Evolutionary conservation across 2,329 filamentous ascomycete genomes (phyloP), one percentile per base, ranked within the genome.

Genomic region (Sporothrix brunneoviolacea): DNA sequence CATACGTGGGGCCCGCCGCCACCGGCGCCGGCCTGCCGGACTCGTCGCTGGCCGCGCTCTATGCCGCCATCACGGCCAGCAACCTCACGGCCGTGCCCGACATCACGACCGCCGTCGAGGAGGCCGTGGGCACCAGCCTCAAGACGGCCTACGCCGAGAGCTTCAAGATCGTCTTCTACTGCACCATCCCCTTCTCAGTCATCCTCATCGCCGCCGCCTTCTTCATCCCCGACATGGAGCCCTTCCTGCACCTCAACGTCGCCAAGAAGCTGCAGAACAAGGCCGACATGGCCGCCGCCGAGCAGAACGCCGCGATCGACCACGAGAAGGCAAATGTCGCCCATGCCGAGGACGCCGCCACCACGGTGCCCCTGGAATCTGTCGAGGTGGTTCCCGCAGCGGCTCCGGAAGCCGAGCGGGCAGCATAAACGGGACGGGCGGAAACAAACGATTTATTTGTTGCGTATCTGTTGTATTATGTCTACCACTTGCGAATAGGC

Each of bases 131-230:
- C 2, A 50, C 54, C 0, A 67, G 68, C 19, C 54, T 68, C 8
- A 65, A 68, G 54, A 60, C 62, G 10, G 70, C 70, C n/a, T 73
- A 75, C 57, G 59, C 64, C 5, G 51, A 64, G n/a, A 67, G 68
- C 3, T 74, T 75, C 59, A 61, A 62, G 49, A 64, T 67, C 4
- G 72, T 77, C 1, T 76, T 70, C 36, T 65, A 64, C 51, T 58
- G 61, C 28, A 66, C 62, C 9, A 67, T 70, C 32, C 67, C 68
- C 5, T 72, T 69, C 61, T 70, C 58, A 40, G 64, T 63, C 15
- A 62, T 68, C 24, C 60, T 67, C n/a, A 57, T 74, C 8, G 54
- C 65, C 19, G 65, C 66, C 8, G 62, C 69, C 8, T 55, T 66
- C 15, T 55, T 73, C 5, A 61, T 65, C 37, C 70, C 70, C 16